These are phyloP conservation scores for Cryptosporidium canis DNA, from an alignment of 169 alveolate genomes.

Conservation along the genomic window DNA sequence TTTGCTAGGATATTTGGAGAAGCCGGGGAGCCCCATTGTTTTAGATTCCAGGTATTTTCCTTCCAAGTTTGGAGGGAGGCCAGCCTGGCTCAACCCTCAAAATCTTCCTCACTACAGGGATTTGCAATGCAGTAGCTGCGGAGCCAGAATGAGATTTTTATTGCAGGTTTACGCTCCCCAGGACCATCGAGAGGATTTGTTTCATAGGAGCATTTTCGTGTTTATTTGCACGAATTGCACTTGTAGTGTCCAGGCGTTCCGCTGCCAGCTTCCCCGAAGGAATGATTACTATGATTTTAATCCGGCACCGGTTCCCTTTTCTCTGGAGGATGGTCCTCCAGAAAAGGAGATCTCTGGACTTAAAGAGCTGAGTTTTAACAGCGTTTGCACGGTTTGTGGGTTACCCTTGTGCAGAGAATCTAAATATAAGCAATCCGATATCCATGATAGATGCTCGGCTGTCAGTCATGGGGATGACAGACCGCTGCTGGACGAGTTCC, in stretches of 20 bases:
- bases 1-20: slow-evolving; percentile 54
- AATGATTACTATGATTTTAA: slow-evolving; percentile 43
- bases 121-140: slow-evolving; percentile 46
- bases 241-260: slow-evolving; percentile 20
- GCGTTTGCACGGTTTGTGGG: slow-evolving; percentile 29
- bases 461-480: neutral
- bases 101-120: slow-evolving; percentile 65
- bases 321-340: neutral
- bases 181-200: slow-evolving; percentile 64
- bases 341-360: neutral
- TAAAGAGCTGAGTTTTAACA: neutral
- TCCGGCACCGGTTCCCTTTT: slow-evolving; percentile 28
- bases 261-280: slow-evolving; percentile 55
- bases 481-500: slow-evolving; percentile 15
- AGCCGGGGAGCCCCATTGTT: neutral
- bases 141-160: slow-evolving; percentile 44
- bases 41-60: slow-evolving; percentile 68
- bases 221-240: slow-evolving; percentile 44
- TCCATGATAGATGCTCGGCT: slow-evolving; percentile 7
- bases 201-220: slow-evolving; percentile 50
- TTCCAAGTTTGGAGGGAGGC: slow-evolving; percentile 77
- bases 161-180: slow-evolving; percentile 64
- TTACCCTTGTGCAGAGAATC: slow-evolving; percentile 7
- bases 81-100: slow-evolving; percentile 76
- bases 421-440: neutral